A percentile compares a stretch with the other conserved stretches of the same genome.
These are phyloP conservation scores for Aspergillus mulundensis DNA, from an alignment of 495 filamentous ascomycete species.

Conservation along the genomic window DNA sequence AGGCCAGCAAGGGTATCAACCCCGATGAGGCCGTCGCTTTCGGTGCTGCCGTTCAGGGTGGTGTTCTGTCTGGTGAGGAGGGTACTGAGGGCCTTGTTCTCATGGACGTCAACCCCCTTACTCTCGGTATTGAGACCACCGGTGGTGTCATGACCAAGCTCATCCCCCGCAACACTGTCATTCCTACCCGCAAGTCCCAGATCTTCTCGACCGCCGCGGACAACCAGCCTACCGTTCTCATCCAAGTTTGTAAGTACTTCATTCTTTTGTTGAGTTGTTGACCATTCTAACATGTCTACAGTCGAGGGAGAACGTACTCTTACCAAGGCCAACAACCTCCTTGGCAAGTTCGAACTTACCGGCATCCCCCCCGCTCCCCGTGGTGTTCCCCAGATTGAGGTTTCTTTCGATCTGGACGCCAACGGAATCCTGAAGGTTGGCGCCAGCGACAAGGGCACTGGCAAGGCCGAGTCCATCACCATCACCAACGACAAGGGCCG, in stretches of 20 bases:
- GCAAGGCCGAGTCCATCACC: conserved; percentile 92
- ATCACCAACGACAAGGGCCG: conserved; percentile 99
- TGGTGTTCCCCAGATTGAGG: conserved; percentile 96
- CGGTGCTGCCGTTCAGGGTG: conserved; percentile 95
- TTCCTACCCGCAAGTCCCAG: conserved; percentile 95
- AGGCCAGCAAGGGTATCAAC: conserved; percentile 97
- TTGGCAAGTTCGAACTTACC: conserved; percentile 97
- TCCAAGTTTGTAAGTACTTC: conserved; percentile 70
- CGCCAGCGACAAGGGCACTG: conserved; percentile 93
- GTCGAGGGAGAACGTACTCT: conserved; percentile 90
- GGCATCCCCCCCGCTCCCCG: conserved; percentile 91
- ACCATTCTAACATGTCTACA: conserved; percentile 20
- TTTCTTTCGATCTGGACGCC: conserved; percentile 95
- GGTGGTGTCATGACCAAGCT: conserved; percentile 98
- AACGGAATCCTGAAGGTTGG: conserved; percentile 97
- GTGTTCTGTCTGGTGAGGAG: conserved; percentile 85
- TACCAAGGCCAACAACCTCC: conserved; percentile 95
- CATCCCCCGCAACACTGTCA: conserved; percentile 91
- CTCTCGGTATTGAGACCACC: conserved; percentile 97
- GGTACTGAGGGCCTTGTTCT: conserved; percentile 76
- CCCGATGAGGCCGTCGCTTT: conserved; percentile 98
- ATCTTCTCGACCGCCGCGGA: conserved; percentile 98
- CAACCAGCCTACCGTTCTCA: conserved; percentile 95
- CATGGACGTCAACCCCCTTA: conserved; percentile 97
- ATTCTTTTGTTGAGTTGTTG: neutral